Base-by-base conservation (phyloP, 805 yeast species). In the Saccharomyces eubayanus region DNA sequence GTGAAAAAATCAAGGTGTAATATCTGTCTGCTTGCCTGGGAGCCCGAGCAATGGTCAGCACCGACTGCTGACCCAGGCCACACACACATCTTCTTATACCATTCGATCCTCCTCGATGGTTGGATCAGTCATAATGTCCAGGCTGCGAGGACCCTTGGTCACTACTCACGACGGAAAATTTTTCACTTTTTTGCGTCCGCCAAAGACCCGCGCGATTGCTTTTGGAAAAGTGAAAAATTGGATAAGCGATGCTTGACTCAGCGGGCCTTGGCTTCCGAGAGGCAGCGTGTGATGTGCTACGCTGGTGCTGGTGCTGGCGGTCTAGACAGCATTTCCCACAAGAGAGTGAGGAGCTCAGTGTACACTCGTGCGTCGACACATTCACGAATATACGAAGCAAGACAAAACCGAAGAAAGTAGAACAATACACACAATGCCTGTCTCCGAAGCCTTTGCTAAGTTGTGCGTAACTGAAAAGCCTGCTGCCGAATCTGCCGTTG, bases 391-490 rank as follows among this genome's bases (percentile, higher is more conserved):
- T 20, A 36, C 21, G 20, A n/a, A 36, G 24, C 11, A 2, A 6
- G 4, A 36, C 4, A 36, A 16, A 16, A 24, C 24, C 2, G 24
- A 36, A 16, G 21, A 36, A 5, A 36, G 21, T 6, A 28, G 29
- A 28, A 20, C 3, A 30, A 30, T 21, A 36, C 24, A 48, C 8
- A 24, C 14, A 31, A 84, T 85, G 89, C 81, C 88, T 48, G 76
- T 85, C 59, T 88, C 82, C 74, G 81, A 84, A 63, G 73, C 85
- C 24, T 78, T 87, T 60, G 82, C 89, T 47, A 77, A 83, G 48
- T 74, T 87, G 57, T 84, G 90, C 46, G 71, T 85, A 60, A 77
- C 80, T 41, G 76, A 80, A 46, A 84, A 78, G 47, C 31, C 55
- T 27, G 53, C 58, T 41, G 62, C 79, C 49, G 84, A 76, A 48